A percentile compares a stretch with the other conserved stretches of the same genome.
These are phyloP conservation scores for Sherardia arvensis DNA, from an alignment of 257 asterid species.

Conservation along the genomic window DNA sequence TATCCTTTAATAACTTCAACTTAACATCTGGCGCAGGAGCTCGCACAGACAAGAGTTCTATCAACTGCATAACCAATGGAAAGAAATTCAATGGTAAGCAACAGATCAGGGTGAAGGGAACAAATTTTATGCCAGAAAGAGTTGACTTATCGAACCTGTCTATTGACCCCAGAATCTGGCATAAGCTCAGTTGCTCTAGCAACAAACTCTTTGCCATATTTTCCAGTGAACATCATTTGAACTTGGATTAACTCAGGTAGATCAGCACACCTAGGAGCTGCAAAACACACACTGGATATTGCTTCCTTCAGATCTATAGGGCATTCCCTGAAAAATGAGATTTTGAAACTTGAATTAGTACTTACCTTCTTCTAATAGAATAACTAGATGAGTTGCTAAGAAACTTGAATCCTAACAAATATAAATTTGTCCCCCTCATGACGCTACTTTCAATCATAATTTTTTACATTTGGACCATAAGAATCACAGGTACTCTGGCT, in stretches of 20 bases:
- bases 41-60: constrained; percentile 77
- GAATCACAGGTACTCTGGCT: background rate
- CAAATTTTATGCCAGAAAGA: constrained; percentile 5
- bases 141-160: constrained; percentile 52
- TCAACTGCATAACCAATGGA: constrained; percentile 35
- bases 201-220: constrained; percentile 87
- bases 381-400: background rate
- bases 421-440: background rate
- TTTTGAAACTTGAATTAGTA: background rate
- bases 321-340: constrained; percentile 58
- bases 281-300: constrained; percentile 89
- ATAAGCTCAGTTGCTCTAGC: constrained; percentile 81
- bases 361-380: background rate
- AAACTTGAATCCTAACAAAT: background rate
- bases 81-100: constrained; percentile 1
- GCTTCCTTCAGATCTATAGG: constrained; percentile 97
- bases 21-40: constrained; percentile 92
- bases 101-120: background rate
- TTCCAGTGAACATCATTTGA: constrained; percentile 64
- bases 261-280: constrained; percentile 98
- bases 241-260: constrained; percentile 72
- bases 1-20: constrained; percentile 77
- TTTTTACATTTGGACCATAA: background rate
- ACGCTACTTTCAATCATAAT: background rate
- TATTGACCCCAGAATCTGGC: constrained; percentile 98